phyloP scores from a whole-genome alignment of 331 rosid genomes.

The Spiraea crenata region DNA sequence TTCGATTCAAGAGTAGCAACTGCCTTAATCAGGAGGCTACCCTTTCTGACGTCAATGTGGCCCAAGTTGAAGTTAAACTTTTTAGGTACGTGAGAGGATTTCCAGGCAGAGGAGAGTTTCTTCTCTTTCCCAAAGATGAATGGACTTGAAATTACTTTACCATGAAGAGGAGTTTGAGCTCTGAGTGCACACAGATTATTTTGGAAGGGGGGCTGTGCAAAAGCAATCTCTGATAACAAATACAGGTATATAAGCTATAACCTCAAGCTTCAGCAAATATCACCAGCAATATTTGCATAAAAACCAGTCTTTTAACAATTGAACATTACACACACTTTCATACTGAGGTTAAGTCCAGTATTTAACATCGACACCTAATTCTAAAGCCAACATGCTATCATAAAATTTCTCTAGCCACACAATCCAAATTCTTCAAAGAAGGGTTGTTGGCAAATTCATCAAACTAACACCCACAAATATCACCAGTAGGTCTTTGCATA shows the following conservation, averaged over 20 bases:
- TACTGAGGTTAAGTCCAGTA: too few species aligned
- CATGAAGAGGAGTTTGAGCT: conserved; percentile 35
- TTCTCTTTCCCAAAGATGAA: conserved; percentile 38
- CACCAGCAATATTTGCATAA: not conserved
- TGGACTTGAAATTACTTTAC: conserved; percentile 32
- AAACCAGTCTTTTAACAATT: not conserved
- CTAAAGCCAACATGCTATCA: too few species aligned
- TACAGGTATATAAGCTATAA: not conserved
- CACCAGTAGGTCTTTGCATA: not conserved
- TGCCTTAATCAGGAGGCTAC: conserved; percentile 49
- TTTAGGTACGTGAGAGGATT: conserved; percentile 27
- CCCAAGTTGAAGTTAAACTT: conserved; percentile 30
- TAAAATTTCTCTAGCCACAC: too few species aligned
- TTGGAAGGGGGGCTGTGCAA: conserved; percentile 66
- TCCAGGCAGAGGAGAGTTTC: conserved; percentile 44
- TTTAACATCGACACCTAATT: too few species aligned
- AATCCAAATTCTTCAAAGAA: too few species aligned
- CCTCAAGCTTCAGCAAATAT: not conserved
- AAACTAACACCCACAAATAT: not conserved
- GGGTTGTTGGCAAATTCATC: too few species aligned
- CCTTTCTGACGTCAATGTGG: conserved; percentile 28
- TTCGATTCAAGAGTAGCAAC: conserved; percentile 71
- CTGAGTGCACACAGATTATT: conserved; percentile 36
- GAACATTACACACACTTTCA: not conserved
- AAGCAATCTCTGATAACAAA: conserved; percentile 59